Percentiles rank a stretch among this genome's conserved stretches.
Evolutionary conservation across 179 eudicot species (phyloP).

Genomic region (Actinidia polygama): DNA sequence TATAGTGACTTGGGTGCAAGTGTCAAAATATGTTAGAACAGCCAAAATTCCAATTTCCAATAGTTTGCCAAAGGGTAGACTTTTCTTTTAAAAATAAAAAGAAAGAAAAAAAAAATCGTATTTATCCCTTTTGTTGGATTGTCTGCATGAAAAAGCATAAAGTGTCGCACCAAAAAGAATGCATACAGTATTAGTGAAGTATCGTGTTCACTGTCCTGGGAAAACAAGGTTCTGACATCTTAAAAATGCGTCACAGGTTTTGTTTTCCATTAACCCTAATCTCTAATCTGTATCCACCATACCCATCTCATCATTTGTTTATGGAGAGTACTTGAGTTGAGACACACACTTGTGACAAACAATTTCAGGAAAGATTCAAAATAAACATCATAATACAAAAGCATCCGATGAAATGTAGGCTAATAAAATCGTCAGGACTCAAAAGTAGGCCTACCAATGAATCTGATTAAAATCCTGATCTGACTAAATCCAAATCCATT

Average conservation of each 20-base stretch:
- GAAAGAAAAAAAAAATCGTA: too few relatives aligned
- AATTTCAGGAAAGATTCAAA: background rate
- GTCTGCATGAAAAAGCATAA: background rate
- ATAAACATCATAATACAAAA: background rate
- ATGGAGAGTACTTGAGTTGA: background rate
- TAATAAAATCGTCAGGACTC: background rate
- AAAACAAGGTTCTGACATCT: background rate
- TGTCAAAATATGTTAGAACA: too few relatives aligned
- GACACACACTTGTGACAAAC: background rate
- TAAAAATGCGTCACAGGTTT: background rate
- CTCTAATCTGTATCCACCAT: background rate
- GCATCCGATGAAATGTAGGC: background rate
- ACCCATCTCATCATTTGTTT: background rate
- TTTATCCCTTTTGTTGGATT: background rate
- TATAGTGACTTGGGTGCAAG: too few relatives aligned
- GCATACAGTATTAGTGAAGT: background rate
- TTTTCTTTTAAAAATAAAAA: too few relatives aligned
- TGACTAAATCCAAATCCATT: too few relatives aligned
- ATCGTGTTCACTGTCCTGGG: background rate
- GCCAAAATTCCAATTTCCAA: too few relatives aligned
- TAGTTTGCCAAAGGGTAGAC: too few relatives aligned
- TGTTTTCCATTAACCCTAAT: background rate
- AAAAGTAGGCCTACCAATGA: too few relatives aligned
- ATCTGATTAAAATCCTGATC: too few relatives aligned
- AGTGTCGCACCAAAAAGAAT: background rate